Evolutionary conservation across 139 green algal genomes (phyloP), one percentile per base, ranked within the genome.

Genomic region (Volvox africanus): DNA sequence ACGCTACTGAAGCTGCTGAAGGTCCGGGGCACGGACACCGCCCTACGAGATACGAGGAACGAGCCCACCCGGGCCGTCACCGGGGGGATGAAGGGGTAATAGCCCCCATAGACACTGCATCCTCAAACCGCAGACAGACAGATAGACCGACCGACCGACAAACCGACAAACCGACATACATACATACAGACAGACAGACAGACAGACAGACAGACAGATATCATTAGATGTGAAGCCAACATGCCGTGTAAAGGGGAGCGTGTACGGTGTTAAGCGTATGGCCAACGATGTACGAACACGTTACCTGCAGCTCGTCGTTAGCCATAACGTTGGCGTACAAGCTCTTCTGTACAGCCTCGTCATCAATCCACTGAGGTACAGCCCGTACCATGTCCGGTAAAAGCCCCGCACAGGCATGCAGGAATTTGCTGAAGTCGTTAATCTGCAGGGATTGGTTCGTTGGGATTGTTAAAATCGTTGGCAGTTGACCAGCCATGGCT

Each of bases 321-420:
- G 86, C 86, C 75, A 61, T 62, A 55, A 90, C 86, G 55, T 90
- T 90, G 75, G 89, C 82, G 61, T 84, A 88, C 61, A 92, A 73
- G 69, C 81, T 88, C 73, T 86, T 86, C 67, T 95, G 90, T 30
- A 95, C 67, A n/a, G 86, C 44, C 33, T 80, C 71, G 62, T 95
- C 93, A 61, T 95, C 93, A 0, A 96, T 89, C 94, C 94, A 96
- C 19, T 94, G 92, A 1, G 94, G 94, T 82, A 96, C 91, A 13
- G 94, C 94, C 1, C 94, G 91, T 35, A 95, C 94, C 65, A 93
- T 92, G 62, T 95, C 94, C 1, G 94, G 94, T 79, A 96, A 61
- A 79, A 96, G 87, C 16, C 92, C 94, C 26, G 93, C 88, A 62
- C 93, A 95, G 35, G 84, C 91, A 83, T 93, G 92, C 6, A 93